These are phyloP conservation scores for Fragilariopsis cylindrus DNA, from an alignment of 108 stramenopile genomes.

Conservation along the genomic window DNA sequence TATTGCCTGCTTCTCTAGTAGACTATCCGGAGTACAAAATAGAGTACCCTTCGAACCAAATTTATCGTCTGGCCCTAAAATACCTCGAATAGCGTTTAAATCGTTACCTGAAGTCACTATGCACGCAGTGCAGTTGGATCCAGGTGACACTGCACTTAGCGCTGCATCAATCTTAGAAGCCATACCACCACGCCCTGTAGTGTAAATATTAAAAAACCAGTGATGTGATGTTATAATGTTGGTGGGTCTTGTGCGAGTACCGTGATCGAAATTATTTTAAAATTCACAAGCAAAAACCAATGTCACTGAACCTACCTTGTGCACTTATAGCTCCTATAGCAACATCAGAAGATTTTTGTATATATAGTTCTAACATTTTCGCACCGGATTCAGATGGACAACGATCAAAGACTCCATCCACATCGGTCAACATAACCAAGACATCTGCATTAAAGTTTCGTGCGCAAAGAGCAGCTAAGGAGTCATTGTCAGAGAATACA, in stretches of 20 bases:
- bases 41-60: conserved; percentile 68
- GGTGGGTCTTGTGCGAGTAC: background rate
- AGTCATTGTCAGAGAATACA: conserved; percentile 96
- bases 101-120: conserved; percentile 87
- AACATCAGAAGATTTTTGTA: conserved; percentile 53
- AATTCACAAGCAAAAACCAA: background rate
- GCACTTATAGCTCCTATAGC: conserved; percentile 87
- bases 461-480: conserved; percentile 90
- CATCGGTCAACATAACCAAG: conserved; percentile 91
- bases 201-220: background rate
- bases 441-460: conserved; percentile 84
- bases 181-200: conserved; percentile 85
- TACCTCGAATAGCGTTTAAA: conserved; percentile 77
- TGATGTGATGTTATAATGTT: too few species aligned
- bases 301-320: conserved; percentile 48
- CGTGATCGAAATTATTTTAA: background rate
- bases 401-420: conserved; percentile 92
- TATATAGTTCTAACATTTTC: conserved; percentile 67
- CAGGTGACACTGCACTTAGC: conserved; percentile 72
- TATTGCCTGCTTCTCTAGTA: conserved; percentile 74
- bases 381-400: conserved; percentile 82
- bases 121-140: conserved; percentile 73
- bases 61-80: conserved; percentile 44
- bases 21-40: conserved; percentile 75
- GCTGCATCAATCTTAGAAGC: conserved; percentile 92